phyloP scores from a whole-genome alignment of 192 early-diverging fungal genomes.

The Umbelopsis sp. region DNA sequence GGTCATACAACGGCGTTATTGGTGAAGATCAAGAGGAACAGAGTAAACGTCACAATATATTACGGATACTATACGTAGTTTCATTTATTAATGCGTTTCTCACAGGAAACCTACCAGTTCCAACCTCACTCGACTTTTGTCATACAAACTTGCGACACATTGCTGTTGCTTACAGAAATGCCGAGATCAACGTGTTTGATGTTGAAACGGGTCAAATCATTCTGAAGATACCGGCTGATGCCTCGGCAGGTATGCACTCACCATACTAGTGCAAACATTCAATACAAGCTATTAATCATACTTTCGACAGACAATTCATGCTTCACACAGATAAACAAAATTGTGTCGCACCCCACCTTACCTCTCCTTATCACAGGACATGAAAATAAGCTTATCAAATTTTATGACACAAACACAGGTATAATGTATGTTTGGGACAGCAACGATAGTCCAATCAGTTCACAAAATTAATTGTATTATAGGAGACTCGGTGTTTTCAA shows the following conservation, averaged over 20 bases:
- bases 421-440: conserved; percentile 19
- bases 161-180: conserved; percentile 65
- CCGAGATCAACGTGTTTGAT: conserved; percentile 72
- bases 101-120: conserved; percentile 31
- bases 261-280: not conserved
- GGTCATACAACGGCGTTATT: conserved; percentile 42
- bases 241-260: not conserved
- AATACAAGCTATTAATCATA: not conserved
- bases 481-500: conserved; percentile 64
- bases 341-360: conserved; percentile 72
- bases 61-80: too few relatives aligned
- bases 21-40: not conserved
- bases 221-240: conserved; percentile 36
- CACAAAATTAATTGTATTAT: conserved; percentile 6
- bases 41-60: not conserved
- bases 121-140: conserved; percentile 74
- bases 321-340: conserved; percentile 76
- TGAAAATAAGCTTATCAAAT: conserved; percentile 75
- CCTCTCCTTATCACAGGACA: conserved; percentile 74
- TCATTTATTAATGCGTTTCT: not conserved
- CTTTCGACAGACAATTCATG: conserved; percentile 54
- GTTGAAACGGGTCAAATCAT: conserved; percentile 70
- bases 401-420: conserved; percentile 77
- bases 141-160: conserved; percentile 57
- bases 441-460: not conserved